Evolutionary conservation across 176 grass and related monocot genomes (phyloP).

Genomic region (Echinochloa phyllopogon): DNA sequence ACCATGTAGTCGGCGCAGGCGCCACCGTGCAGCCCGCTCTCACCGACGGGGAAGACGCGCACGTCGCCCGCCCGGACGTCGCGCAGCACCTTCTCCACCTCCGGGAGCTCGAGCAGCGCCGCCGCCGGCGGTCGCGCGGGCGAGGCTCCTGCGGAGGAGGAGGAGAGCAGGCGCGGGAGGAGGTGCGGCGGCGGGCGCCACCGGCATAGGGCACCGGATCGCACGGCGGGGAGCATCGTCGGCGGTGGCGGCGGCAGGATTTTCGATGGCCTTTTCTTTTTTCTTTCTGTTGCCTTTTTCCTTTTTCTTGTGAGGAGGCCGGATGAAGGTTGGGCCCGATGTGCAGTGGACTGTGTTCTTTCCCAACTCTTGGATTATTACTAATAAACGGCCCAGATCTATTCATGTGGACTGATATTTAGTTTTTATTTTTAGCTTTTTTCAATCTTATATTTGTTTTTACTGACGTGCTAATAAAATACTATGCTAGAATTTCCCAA

Average conservation of each 20-base stretch:
- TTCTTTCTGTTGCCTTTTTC: background rate
- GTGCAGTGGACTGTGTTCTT: background rate
- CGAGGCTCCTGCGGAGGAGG: constrained; percentile 4
- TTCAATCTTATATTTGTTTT: no score
- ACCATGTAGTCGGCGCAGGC: constrained; percentile 94
- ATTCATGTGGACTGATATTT: no score
- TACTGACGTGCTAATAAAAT: no score
- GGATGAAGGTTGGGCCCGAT: background rate
- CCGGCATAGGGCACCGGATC: constrained; percentile 40
- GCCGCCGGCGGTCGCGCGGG: constrained; percentile 1
- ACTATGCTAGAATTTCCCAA: no score
- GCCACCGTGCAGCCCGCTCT: constrained; percentile 57
- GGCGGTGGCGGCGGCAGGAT: background rate
- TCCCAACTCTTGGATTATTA: background rate
- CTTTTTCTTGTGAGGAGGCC: background rate
- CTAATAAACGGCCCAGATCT: background rate
- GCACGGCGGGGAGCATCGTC: constrained; percentile 55
- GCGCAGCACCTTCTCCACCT: constrained; percentile 89
- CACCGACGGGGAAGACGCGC: constrained; percentile 80
- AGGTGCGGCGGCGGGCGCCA: constrained; percentile 17
- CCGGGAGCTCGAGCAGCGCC: constrained; percentile 60
- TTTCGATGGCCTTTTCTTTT: background rate
- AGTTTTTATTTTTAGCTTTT: no score
- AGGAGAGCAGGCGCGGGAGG: constrained; percentile 28
- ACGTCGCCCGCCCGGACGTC: constrained; percentile 88